Percentiles rank a stretch among this genome's conserved stretches.
Evolutionary conservation across 2,329 filamentous ascomycete genomes (phyloP).

Genomic region (Ciborinia camelliae): DNA sequence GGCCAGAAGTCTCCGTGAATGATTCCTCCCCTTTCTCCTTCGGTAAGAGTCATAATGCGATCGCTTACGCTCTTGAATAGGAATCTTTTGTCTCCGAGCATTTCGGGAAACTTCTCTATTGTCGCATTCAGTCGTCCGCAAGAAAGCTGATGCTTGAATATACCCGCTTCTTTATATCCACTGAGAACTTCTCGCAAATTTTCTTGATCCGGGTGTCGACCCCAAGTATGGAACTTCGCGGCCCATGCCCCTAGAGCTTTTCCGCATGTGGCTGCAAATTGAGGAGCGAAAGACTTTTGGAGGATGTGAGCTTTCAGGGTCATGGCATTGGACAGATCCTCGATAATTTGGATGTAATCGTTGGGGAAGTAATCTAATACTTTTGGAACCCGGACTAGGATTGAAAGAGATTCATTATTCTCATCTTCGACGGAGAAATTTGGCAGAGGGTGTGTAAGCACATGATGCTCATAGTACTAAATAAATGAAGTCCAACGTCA

Average conservation of each 20-base stretch:
- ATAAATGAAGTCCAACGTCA: too few species aligned
- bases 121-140: neutral
- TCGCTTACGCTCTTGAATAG: neutral
- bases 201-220: neutral
- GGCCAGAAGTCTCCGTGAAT: neutral
- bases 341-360: neutral
- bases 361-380: neutral
- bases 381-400: neutral
- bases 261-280: neutral
- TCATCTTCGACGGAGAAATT: neutral
- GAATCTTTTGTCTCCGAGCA: neutral
- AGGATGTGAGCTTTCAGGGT: neutral
- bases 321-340: neutral
- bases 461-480: too few species aligned
- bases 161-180: neutral
- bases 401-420: neutral
- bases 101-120: neutral
- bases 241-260: neutral
- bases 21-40: neutral
- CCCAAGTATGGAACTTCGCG: neutral
- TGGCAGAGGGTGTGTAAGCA: too few species aligned
- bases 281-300: neutral
- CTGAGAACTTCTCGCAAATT: neutral
- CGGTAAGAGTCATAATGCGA: neutral
- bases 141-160: neutral